Conservation (phyloP, 495 filamentous ascomycete genomes). For the Clavariopsis aquatica region DNA sequence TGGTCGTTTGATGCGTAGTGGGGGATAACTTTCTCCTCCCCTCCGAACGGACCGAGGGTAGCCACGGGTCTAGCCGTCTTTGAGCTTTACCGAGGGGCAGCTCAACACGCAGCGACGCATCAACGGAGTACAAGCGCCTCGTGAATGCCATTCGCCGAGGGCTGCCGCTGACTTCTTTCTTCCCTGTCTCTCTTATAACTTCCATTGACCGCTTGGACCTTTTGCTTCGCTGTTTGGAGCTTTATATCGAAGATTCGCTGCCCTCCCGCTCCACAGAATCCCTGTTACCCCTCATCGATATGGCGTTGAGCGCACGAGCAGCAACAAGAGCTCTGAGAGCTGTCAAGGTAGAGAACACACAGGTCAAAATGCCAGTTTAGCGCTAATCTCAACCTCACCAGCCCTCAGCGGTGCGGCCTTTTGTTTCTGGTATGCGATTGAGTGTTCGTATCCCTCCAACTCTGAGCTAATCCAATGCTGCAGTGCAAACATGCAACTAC, state of each 20-base stretch:
- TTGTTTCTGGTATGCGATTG: constrained; percentile 39
- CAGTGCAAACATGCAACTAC: constrained; percentile 51
- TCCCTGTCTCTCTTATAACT: constrained; percentile 15
- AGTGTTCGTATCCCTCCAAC: neutral
- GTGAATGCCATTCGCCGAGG: constrained; percentile 26
- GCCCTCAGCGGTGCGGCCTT: constrained; percentile 34
- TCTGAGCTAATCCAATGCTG: neutral
- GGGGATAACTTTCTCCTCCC: constrained; percentile 36
- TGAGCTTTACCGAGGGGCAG: constrained; percentile 33
- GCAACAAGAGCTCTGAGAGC: constrained; percentile 53
- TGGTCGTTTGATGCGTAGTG: constrained; percentile 9
- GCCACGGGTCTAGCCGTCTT: constrained; percentile 24
- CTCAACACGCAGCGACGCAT: constrained; percentile 14
- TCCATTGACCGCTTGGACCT: constrained; percentile 8
- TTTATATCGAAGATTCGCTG: neutral
- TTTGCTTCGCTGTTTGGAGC: constrained; percentile 10
- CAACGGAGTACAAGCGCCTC: constrained; percentile 18
- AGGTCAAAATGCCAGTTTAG: neutral
- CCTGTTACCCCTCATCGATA: constrained; percentile 40
- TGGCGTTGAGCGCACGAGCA: constrained; percentile 55
- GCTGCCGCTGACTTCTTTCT: constrained; percentile 16
- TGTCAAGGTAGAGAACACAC: constrained; percentile 52
- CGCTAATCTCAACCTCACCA: constrained; percentile 24
- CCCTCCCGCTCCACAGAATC: constrained; percentile 24
- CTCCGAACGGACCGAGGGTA: constrained; percentile 34